A percentile compares a stretch with the other conserved stretches of the same genome.
phyloP scores from a whole-genome alignment of 768 basidiomycete genomes.

The Boletus sp. region DNA sequence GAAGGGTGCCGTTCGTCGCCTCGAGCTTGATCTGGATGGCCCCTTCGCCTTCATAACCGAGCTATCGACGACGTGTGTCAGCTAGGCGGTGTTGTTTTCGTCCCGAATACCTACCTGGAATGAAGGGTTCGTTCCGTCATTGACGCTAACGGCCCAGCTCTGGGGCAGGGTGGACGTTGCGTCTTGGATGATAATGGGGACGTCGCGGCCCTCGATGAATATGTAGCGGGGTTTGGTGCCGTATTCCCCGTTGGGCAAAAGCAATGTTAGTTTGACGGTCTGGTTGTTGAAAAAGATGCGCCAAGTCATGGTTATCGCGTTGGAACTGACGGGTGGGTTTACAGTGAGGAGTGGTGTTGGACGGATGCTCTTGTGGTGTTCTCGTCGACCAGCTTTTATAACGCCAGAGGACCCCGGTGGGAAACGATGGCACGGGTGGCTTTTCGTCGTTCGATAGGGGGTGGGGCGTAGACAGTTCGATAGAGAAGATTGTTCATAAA shows the following conservation, averaged over 20 bases:
- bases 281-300: not conserved
- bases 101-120: not conserved
- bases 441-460: not conserved
- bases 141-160: not conserved
- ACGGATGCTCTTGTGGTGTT: not conserved
- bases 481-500: not conserved
- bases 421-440: not conserved
- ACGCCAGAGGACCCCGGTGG: not conserved
- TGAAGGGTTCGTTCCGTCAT: not conserved
- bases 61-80: not conserved
- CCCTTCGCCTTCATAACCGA: not conserved
- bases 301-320: not conserved
- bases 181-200: not conserved
- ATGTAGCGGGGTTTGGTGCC: not conserved
- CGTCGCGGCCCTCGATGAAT: not conserved
- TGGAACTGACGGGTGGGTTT: not conserved
- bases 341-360: not conserved
- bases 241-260: not conserved
- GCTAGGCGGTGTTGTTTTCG: too few relatives aligned
- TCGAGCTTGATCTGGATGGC: not conserved
- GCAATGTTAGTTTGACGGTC: not conserved
- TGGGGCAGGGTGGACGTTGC: not conserved
- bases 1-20: not conserved
- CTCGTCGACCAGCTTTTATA: not conserved
- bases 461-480: not conserved